phyloP scores from a whole-genome alignment of 306 rosid genomes.

The Casuarina glauca region DNA sequence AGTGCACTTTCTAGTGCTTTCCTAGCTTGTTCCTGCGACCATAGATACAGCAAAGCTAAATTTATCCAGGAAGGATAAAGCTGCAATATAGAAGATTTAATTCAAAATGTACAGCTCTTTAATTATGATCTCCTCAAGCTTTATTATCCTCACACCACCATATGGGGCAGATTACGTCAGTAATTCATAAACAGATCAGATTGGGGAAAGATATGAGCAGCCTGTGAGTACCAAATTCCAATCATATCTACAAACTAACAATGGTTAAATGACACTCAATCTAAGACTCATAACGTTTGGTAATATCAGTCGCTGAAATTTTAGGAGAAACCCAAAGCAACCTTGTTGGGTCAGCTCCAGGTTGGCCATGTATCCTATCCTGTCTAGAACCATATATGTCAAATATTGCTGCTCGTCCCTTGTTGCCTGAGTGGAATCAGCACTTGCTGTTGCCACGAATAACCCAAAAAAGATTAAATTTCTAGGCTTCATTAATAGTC shows the following conservation, averaged over 20 bases:
- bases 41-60: not conserved
- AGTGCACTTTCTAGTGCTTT: constrained; percentile 95
- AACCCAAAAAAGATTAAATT: not conserved
- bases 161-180: not conserved
- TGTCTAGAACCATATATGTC: not conserved
- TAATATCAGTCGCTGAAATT: not conserved
- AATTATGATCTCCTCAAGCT: not conserved
- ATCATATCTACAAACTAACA: not conserved
- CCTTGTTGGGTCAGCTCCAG: not conserved
- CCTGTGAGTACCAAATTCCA: not conserved
- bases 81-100: not conserved
- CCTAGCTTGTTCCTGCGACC: constrained; percentile 82
- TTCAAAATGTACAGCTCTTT: not conserved
- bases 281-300: not conserved
- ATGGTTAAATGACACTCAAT: not conserved
- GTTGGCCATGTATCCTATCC: not conserved
- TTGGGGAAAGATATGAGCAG: not conserved
- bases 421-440: not conserved
- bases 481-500: not conserved
- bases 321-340: not conserved
- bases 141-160: not conserved
- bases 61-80: not conserved
- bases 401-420: not conserved
- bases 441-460: not conserved
- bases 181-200: not conserved